These are phyloP conservation scores for Macrolepiota fuliginosa DNA, from an alignment of 768 basidiomycete species.

Conservation along the genomic window DNA sequence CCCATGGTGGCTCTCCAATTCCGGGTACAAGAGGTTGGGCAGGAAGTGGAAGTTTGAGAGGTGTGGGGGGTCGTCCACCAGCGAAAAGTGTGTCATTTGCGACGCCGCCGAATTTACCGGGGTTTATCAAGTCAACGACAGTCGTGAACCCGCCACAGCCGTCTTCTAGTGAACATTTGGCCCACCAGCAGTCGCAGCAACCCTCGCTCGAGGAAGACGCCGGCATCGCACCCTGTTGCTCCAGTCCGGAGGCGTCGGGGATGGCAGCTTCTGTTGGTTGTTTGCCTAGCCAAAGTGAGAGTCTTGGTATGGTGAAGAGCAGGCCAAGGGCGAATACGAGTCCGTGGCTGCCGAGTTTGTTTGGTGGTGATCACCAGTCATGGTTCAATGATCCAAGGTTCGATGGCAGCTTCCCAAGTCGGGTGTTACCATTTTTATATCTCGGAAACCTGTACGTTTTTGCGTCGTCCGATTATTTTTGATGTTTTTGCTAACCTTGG, in stretches of 20 bases:
- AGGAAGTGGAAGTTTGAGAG: conserved; percentile 20
- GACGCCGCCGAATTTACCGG: conserved; percentile 23
- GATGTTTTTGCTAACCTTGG: conserved; percentile 1
- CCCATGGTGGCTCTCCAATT: conserved; percentile 16
- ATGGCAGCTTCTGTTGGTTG: conserved; percentile 1
- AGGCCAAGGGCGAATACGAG: conserved; percentile 73
- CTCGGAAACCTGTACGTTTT: conserved; percentile 86
- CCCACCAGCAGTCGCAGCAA: neutral
- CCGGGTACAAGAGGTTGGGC: conserved; percentile 1
- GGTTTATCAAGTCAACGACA: conserved; percentile 13
- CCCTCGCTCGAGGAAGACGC: neutral
- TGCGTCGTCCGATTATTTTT: conserved; percentile 7
- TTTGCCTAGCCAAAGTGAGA: neutral
- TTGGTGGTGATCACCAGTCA: conserved; percentile 71
- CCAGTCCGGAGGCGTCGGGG: neutral
- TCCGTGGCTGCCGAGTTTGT: conserved; percentile 58
- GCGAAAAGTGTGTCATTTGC: conserved; percentile 52
- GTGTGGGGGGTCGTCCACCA: conserved; percentile 30
- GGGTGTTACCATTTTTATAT: conserved; percentile 90
- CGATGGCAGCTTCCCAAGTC: conserved; percentile 93
- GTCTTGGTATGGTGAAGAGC: conserved; percentile 26
- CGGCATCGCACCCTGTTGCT: neutral
- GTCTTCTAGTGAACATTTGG: neutral
- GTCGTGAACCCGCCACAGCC: conserved; percentile 10
- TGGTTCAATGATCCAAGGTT: conserved; percentile 95